Percentiles rank a stretch among this genome's conserved stretches.
These are phyloP conservation scores for Gillenia trifoliata DNA, from an alignment of 306 rosid species.

Conservation along the genomic window DNA sequence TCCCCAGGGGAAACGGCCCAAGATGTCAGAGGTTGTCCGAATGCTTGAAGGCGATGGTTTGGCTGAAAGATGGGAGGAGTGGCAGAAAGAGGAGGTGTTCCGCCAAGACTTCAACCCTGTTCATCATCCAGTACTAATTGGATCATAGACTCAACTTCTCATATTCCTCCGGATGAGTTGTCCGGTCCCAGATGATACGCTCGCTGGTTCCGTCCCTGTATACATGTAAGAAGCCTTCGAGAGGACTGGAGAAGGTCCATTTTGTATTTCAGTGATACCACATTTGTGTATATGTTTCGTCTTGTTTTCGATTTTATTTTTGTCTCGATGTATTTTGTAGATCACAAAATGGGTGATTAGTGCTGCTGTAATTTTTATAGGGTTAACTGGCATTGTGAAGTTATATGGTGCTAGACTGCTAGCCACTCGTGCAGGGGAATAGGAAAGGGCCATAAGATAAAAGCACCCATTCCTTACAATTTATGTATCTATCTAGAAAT, in stretches of 20 bases:
- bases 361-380: constrained; percentile 14
- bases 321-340: constrained; percentile 27
- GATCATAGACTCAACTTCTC: constrained; percentile 74
- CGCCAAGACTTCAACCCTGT: constrained; percentile 46
- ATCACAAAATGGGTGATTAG: constrained; percentile 13
- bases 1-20: constrained; percentile 63
- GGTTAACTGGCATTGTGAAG: background rate
- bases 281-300: constrained; percentile 33
- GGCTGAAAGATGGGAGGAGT: constrained; percentile 85
- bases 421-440: background rate
- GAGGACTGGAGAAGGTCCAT: constrained; percentile 8
- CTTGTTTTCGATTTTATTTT: constrained; percentile 8
- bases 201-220: background rate
- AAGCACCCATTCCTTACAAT: background rate
- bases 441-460: background rate
- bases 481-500: background rate
- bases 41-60: constrained; percentile 96
- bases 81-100: constrained; percentile 81
- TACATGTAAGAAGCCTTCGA: constrained; percentile 16
- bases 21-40: constrained; percentile 87
- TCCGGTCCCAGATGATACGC: constrained; percentile 78
- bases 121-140: constrained; percentile 47
- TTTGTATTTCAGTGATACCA: constrained; percentile 35
- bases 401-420: background rate
- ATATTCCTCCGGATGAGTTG: constrained; percentile 67